These are phyloP conservation scores for Paecilomyces sp. DNA, from an alignment of 2,329 filamentous ascomycete genomes.

Conservation along the genomic window DNA sequence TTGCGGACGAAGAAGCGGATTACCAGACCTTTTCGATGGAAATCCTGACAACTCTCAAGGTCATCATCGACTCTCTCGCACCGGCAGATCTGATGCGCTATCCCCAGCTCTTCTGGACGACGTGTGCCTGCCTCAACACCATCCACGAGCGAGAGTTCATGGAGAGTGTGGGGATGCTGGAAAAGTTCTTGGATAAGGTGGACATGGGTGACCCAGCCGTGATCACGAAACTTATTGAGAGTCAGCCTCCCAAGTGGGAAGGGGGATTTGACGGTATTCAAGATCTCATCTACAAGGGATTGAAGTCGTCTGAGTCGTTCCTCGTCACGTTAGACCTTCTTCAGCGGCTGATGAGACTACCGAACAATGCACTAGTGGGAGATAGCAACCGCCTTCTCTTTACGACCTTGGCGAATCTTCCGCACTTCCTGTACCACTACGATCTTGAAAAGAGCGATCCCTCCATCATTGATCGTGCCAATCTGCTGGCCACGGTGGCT, in stretches of 20 bases:
- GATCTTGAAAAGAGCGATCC: slow-evolving; percentile 56
- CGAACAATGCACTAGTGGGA: slow-evolving; percentile 73
- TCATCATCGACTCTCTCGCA: slow-evolving; percentile 79
- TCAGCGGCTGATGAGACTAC: slow-evolving; percentile 69
- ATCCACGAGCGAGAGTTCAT: slow-evolving; percentile 94
- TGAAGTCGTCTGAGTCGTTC: slow-evolving; percentile 78
- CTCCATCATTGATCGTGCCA: slow-evolving; percentile 56
- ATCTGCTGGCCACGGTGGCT: slow-evolving; percentile 63
- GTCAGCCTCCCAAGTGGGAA: slow-evolving; percentile 80
- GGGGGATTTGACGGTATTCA: slow-evolving; percentile 82
- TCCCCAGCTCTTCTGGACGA: slow-evolving; percentile 96
- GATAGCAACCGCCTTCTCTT: slow-evolving; percentile 77
- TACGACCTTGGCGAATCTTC: slow-evolving; percentile 83
- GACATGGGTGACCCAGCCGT: slow-evolving; percentile 67
- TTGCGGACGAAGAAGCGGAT: slow-evolving; percentile 88
- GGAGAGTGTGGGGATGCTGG: slow-evolving; percentile 85
- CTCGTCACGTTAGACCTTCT: slow-evolving; percentile 70
- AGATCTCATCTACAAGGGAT: slow-evolving; percentile 78
- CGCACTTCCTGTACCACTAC: slow-evolving; percentile 72
- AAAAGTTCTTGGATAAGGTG: slow-evolving; percentile 75
- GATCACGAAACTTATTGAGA: slow-evolving; percentile 65
- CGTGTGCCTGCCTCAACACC: slow-evolving; percentile 89
- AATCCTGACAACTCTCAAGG: slow-evolving; percentile 87
- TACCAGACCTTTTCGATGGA: slow-evolving; percentile 98
- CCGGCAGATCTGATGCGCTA: slow-evolving; percentile 76